Conservation (phyloP, 148 eudicot genomes). For the Rhododendron mucronatum region DNA sequence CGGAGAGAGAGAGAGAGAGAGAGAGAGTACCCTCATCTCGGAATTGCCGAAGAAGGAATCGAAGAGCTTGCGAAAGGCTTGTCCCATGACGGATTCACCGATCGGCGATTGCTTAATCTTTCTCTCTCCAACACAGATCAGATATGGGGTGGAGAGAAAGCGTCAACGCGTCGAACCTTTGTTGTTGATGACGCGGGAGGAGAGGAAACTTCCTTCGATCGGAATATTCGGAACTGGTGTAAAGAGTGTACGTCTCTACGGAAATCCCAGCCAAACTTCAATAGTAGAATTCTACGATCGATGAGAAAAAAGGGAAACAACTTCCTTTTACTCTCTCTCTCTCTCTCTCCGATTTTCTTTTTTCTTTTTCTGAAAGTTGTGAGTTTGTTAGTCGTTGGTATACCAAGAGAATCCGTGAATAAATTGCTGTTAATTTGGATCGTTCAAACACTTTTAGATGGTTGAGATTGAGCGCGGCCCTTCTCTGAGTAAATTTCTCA, state of each 20-base stretch:
- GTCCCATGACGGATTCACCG: constrained; percentile 58
- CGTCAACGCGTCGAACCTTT: constrained; percentile 6
- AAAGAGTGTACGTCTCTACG: not conserved
- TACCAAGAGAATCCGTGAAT: too few species aligned
- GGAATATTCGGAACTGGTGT: not conserved
- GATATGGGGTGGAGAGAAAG: not conserved
- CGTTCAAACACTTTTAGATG: too few species aligned
- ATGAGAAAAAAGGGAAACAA: not conserved
- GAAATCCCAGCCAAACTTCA: not conserved
- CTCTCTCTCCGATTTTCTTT: not conserved
- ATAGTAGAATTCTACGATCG: not conserved
- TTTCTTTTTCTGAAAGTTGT: not conserved
- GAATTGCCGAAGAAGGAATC: constrained; percentile 96
- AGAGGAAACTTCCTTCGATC: not conserved
- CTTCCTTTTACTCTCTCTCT: not conserved
- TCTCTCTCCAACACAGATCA: not conserved
- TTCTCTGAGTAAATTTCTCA: too few species aligned
- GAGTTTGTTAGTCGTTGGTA: not conserved
- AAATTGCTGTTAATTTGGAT: too few species aligned
- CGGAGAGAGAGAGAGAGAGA: not conserved
- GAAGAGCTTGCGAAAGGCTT: constrained; percentile 95
- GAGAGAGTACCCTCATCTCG: constrained; percentile 73
- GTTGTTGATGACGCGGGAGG: not conserved
- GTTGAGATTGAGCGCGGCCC: too few species aligned
- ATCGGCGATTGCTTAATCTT: constrained; percentile 12